A percentile compares a stretch with the other conserved stretches of the same genome.
Evolutionary conservation across 2,329 filamentous ascomycete species (phyloP).

Genomic region (Cladorrhinum sp.): DNA sequence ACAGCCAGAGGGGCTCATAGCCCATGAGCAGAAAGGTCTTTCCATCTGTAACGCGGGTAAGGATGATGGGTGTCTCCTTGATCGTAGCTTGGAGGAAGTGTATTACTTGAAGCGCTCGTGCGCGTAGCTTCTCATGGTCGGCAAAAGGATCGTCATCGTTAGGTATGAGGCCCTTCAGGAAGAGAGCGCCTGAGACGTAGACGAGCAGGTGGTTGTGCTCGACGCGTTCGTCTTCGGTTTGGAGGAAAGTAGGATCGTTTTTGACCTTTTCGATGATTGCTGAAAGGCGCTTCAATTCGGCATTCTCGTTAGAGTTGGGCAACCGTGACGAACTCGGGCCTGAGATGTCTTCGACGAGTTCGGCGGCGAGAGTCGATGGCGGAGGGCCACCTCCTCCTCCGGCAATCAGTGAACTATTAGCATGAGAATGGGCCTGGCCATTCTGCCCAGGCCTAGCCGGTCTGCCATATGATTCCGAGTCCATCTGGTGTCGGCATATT

Average conservation of each 20-base stretch:
- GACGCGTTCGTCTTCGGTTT: conserved; percentile 62
- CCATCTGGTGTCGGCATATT: conserved; percentile 24
- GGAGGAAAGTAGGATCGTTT: conserved; percentile 51
- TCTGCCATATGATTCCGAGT: conserved; percentile 24
- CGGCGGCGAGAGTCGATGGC: conserved; percentile 82
- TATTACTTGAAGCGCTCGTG: conserved; percentile 68
- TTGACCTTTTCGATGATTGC: conserved; percentile 54
- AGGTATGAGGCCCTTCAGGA: conserved; percentile 65
- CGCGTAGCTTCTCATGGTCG: conserved; percentile 50
- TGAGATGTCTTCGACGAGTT: conserved; percentile 78
- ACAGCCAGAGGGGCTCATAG: conserved; percentile 62
- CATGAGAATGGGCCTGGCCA: conserved; percentile 14
- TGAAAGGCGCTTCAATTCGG: conserved; percentile 71
- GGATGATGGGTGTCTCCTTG: conserved; percentile 68
- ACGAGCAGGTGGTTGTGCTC: conserved; percentile 82
- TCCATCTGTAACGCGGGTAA: conserved; percentile 46
- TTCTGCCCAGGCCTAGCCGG: conserved; percentile 13
- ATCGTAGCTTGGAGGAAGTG: conserved; percentile 74
- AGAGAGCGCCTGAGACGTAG: conserved; percentile 76
- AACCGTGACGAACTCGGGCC: conserved; percentile 53
- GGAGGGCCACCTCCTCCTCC: conserved; percentile 39
- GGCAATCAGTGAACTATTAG: conserved; percentile 12
- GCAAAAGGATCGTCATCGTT: conserved; percentile 72
- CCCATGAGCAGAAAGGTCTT: conserved; percentile 51
- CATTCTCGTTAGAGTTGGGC: conserved; percentile 60